A percentile compares a stretch with the other conserved stretches of the same genome.
These are phyloP conservation scores for Leishmania tropica DNA, from an alignment of 208 protist genomes.

Conservation along the genomic window DNA sequence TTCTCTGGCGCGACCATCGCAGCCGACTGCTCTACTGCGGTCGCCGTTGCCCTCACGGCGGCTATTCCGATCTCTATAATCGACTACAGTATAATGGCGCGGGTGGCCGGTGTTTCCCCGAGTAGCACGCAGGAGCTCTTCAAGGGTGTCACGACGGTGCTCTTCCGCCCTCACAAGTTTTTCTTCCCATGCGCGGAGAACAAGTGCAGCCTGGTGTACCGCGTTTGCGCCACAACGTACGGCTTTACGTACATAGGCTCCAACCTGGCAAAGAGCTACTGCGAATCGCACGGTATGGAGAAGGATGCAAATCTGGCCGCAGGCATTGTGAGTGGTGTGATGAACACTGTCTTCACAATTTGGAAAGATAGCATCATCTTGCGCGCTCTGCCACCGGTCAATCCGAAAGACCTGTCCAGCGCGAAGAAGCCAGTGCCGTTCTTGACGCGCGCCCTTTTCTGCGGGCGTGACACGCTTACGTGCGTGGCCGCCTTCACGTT, in stretches of 20 bases:
- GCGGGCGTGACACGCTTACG: slow-evolving; percentile 76
- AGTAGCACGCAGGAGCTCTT: slow-evolving; percentile 74
- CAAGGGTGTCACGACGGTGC: slow-evolving; percentile 62
- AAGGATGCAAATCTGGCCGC: slow-evolving; percentile 63
- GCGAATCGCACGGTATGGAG: slow-evolving; percentile 61
- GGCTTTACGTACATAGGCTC: slow-evolving; percentile 76
- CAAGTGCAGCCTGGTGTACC: slow-evolving; percentile 77
- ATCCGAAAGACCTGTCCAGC: slow-evolving; percentile 35
- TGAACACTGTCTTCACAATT: slow-evolving; percentile 80
- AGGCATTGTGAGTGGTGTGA: slow-evolving; percentile 62
- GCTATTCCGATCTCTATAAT: slow-evolving; percentile 88
- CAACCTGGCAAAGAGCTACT: slow-evolving; percentile 84
- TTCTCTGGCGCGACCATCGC: slow-evolving; percentile 52
- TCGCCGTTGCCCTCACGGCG: slow-evolving; percentile 67
- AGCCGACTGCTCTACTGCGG: slow-evolving; percentile 69
- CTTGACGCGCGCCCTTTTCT: slow-evolving; percentile 78
- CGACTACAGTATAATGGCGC: slow-evolving; percentile 90
- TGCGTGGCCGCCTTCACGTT: slow-evolving; percentile 83
- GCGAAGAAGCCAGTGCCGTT: slow-evolving; percentile 74
- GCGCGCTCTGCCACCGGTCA: slow-evolving; percentile 58
- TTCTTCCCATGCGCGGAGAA: slow-evolving; percentile 87
- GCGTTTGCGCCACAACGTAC: slow-evolving; percentile 70
- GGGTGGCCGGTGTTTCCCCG: slow-evolving; percentile 73
- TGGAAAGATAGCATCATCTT: slow-evolving; percentile 90
- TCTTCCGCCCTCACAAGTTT: slow-evolving; percentile 82